Percentiles rank a stretch among this genome's conserved stretches.
Evolutionary conservation across 192 early-diverging fungal genomes (phyloP).

Genomic region (Phycomyces blakesleeanus): DNA sequence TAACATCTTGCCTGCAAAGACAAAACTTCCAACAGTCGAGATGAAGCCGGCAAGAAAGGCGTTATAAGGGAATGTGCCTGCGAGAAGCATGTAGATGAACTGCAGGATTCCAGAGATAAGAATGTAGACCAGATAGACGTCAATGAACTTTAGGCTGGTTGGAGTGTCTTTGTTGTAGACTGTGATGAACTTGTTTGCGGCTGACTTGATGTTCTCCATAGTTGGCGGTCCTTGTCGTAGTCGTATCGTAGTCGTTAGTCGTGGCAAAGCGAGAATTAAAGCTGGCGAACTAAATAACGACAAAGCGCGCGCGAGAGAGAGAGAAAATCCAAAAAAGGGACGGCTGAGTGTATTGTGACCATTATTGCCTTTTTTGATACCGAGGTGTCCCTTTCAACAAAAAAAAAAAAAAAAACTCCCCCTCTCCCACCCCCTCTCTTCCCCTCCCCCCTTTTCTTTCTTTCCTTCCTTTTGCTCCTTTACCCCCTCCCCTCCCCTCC

Average conservation of each 20-base stretch:
- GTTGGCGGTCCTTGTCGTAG: too few species aligned
- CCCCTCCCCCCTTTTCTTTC: not conserved
- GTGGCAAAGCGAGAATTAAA: not conserved
- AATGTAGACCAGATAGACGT: conserved; percentile 89
- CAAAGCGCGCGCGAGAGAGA: too few species aligned
- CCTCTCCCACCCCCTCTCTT: not conserved
- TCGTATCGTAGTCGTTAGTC: too few species aligned
- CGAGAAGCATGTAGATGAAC: conserved; percentile 82
- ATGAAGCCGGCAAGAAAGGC: conserved; percentile 95
- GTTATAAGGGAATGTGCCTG: conserved; percentile 96
- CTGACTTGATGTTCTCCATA: conserved; percentile 14
- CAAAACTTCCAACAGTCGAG: conserved; percentile 87
- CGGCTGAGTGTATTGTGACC: too few species aligned
- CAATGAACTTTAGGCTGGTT: conserved; percentile 82
- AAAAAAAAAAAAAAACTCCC: too few species aligned
- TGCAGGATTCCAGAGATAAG: conserved; percentile 88
- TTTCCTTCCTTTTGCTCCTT: not conserved
- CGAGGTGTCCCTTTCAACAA: too few species aligned
- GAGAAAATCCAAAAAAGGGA: too few species aligned
- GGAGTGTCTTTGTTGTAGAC: conserved; percentile 67
- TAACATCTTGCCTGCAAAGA: conserved; percentile 69
- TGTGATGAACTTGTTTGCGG: conserved; percentile 17
- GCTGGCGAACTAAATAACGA: not conserved
- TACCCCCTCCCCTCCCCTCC: not conserved
- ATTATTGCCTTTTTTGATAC: too few species aligned